Percentiles rank a stretch among this genome's conserved stretches.
These are phyloP conservation scores for Collybiopsis confluens DNA, from an alignment of 768 basidiomycete species.

Conservation along the genomic window DNA sequence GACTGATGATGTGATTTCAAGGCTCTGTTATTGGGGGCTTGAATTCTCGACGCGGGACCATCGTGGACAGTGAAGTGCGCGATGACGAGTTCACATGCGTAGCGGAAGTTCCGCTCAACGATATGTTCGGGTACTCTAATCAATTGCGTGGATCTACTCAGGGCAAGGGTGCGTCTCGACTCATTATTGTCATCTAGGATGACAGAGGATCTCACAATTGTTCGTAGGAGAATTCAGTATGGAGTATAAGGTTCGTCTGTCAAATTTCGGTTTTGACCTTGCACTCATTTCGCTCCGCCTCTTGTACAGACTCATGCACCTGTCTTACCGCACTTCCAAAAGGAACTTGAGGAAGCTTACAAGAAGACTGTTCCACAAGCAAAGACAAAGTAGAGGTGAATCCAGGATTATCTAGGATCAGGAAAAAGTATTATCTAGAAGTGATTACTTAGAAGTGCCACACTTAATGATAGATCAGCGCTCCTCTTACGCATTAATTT, in stretches of 20 bases:
- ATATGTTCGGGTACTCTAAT: conserved; percentile 98
- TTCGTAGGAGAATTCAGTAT: conserved; percentile 66
- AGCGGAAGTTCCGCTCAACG: conserved; percentile 92
- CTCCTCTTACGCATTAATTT: no score
- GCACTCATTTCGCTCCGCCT: conserved; percentile 6
- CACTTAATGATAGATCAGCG: no score
- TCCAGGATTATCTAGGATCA: background rate
- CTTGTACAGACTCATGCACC: conserved; percentile 63
- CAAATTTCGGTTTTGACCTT: background rate
- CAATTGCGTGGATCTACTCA: conserved; percentile 92
- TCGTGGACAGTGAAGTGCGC: conserved; percentile 92
- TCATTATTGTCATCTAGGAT: background rate
- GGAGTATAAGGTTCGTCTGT: conserved; percentile 63
- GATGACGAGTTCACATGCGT: conserved; percentile 93
- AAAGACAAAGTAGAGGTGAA: conserved; percentile 55
- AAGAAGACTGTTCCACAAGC: conserved; percentile 67
- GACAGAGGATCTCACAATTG: background rate
- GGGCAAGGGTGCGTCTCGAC: conserved; percentile 68
- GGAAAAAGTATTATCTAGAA: no score
- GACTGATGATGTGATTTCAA: conserved; percentile 18
- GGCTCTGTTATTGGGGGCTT: conserved; percentile 90
- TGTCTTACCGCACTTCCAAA: conserved; percentile 82
- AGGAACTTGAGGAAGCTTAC: conserved; percentile 84
- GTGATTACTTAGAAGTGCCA: no score
- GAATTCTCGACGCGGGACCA: conserved; percentile 89